Evolutionary conservation across 495 filamentous ascomycete genomes (phyloP).

Genomic region (Trichoderma virens): DNA sequence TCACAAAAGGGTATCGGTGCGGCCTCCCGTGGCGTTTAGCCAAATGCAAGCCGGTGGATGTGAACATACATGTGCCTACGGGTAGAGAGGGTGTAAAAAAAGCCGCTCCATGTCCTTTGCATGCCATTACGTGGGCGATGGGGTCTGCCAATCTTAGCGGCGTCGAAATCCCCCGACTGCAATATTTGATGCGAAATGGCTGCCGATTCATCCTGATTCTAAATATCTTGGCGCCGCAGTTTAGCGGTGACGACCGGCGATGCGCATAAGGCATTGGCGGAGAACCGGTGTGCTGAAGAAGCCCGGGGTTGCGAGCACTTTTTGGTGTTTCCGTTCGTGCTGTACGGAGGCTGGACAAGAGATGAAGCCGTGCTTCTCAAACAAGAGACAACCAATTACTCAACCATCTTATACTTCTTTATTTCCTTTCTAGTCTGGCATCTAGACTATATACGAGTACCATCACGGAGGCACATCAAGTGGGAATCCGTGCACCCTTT

Average conservation of each 20-base stretch:
- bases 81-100: no score
- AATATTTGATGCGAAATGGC: constrained; percentile 6
- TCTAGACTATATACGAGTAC: no score
- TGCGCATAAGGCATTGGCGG: background rate
- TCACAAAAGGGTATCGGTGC: background rate
- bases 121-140: constrained; percentile 3
- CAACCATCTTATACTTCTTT: no score
- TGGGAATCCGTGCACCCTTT: background rate
- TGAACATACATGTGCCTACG: no score
- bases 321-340: no score
- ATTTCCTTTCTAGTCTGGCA: no score
- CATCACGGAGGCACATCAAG: no score
- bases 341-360: no score
- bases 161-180: background rate
- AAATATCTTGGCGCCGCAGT: background rate
- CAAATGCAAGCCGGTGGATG: no score
- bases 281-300: background rate
- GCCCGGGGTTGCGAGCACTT: no score
- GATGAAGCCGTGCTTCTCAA: no score
- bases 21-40: background rate
- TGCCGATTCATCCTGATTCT: background rate
- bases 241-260: constrained; percentile 3
- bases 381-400: background rate
- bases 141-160: background rate
- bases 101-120: background rate